A percentile compares a stretch with the other conserved stretches of the same genome.
These are phyloP conservation scores for Fraxinus excelsior DNA, from an alignment of 257 asterid species.

Conservation along the genomic window DNA sequence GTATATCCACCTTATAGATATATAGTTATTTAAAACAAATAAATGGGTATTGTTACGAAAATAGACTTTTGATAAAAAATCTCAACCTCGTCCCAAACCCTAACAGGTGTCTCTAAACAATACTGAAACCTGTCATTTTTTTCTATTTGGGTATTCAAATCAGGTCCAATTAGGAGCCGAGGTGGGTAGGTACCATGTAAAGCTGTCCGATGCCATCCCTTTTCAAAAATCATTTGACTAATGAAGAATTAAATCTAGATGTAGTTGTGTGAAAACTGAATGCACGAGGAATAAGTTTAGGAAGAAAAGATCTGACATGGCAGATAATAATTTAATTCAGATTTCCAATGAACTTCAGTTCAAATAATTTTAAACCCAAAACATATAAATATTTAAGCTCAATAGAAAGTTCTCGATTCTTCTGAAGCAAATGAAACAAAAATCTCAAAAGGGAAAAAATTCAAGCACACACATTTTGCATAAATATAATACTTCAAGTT, in stretches of 20 bases:
- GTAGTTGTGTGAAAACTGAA: background rate
- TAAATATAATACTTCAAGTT: background rate
- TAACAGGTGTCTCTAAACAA: too few relatives aligned
- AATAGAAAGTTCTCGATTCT: background rate
- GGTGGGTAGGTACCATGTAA: background rate
- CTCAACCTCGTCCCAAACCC: too few relatives aligned
- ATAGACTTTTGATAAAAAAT: too few relatives aligned
- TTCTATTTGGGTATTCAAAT: too few relatives aligned
- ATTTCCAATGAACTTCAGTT: background rate
- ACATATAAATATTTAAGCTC: background rate
- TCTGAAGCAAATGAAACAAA: background rate
- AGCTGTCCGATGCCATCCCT: background rate
- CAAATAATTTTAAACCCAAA: background rate
- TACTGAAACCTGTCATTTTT: too few relatives aligned
- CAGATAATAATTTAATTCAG: background rate
- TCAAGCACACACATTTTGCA: background rate
- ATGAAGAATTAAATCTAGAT: background rate
- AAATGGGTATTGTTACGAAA: too few relatives aligned
- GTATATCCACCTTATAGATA: too few relatives aligned
- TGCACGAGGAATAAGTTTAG: background rate
- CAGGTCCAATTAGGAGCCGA: background rate
- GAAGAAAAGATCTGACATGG: background rate
- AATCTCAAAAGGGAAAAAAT: background rate
- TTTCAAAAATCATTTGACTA: background rate
- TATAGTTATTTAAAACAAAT: too few relatives aligned